These are phyloP conservation scores for Passalora sequoiae DNA, from an alignment of 2,329 filamentous ascomycete species.

Conservation along the genomic window DNA sequence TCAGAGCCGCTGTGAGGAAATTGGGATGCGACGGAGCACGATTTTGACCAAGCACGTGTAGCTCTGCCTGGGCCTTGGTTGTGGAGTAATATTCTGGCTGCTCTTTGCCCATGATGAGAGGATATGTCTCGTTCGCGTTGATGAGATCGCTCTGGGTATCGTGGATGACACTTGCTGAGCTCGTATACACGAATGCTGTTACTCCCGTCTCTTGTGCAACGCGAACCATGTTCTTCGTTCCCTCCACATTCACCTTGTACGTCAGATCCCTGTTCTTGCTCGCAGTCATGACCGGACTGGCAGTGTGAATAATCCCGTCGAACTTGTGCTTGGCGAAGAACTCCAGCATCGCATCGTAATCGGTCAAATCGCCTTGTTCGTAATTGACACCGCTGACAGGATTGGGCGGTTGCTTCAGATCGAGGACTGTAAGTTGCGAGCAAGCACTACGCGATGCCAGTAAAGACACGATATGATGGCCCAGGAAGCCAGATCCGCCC, in stretches of 20 bases:
- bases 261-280: slow-evolving; percentile 38
- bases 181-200: slow-evolving; percentile 52
- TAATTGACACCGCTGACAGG: slow-evolving; percentile 43
- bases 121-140: slow-evolving; percentile 48
- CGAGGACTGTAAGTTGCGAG: slow-evolving; percentile 44
- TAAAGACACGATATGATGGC: slow-evolving; percentile 47
- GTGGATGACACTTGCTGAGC: slow-evolving; percentile 47
- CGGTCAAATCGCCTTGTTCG: slow-evolving; percentile 48
- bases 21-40: slow-evolving; percentile 36
- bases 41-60: slow-evolving; percentile 46
- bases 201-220: slow-evolving; percentile 46
- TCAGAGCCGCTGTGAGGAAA: slow-evolving; percentile 48
- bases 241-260: slow-evolving; percentile 49
- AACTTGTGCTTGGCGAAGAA: slow-evolving; percentile 43
- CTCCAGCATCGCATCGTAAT: slow-evolving; percentile 37
- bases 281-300: slow-evolving; percentile 39
- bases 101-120: slow-evolving; percentile 40
- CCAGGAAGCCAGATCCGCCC: slow-evolving; percentile 50
- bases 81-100: slow-evolving; percentile 50
- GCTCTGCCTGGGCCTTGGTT: slow-evolving; percentile 48
- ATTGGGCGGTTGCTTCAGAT: slow-evolving; percentile 41
- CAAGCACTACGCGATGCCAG: slow-evolving; percentile 40
- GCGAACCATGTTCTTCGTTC: slow-evolving; percentile 46
- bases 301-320: slow-evolving; percentile 48
- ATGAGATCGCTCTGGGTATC: slow-evolving; percentile 43